Percentiles rank a stretch among this genome's conserved stretches.
Conservation (phyloP, 805 yeast species). For the Debaryomyces hansenii region DNA sequence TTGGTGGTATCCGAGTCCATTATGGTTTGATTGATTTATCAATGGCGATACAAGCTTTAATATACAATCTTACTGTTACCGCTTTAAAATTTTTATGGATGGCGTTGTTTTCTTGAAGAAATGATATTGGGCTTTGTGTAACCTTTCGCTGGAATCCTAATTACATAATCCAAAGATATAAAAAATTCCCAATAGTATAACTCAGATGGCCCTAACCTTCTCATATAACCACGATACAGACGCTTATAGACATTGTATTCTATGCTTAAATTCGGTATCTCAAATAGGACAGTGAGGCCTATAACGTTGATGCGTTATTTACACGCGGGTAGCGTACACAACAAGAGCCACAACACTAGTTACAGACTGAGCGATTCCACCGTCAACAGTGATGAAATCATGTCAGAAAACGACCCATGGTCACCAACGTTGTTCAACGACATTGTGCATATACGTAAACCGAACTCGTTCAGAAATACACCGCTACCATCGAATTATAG, state of each 20-base stretch:
- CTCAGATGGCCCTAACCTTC: background rate
- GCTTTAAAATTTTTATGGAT: background rate
- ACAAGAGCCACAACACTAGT: constrained; percentile 14
- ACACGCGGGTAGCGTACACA: background rate
- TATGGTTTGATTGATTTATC: constrained; percentile 3
- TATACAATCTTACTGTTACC: background rate
- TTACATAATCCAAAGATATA: background rate
- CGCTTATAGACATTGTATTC: background rate
- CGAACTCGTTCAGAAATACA: constrained; percentile 39
- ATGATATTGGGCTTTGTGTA: constrained; percentile 1
- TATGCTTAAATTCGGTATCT: background rate
- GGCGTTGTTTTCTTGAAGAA: constrained; percentile 3
- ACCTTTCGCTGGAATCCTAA: background rate
- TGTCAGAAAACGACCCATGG: constrained; percentile 46
- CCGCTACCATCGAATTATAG: constrained; percentile 54
- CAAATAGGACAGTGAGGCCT: background rate
- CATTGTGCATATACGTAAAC: constrained; percentile 41
- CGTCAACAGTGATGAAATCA: constrained; percentile 42
- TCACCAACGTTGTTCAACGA: constrained; percentile 46
- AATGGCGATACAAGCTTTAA: background rate
- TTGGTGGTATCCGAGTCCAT: constrained; percentile 79
- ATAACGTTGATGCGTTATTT: background rate
- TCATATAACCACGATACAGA: background rate
- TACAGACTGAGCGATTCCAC: constrained; percentile 30
- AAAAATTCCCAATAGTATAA: background rate